A percentile compares a stretch with the other conserved stretches of the same genome.
phyloP scores from a whole-genome alignment of 1,284 basidiomycete species.

The Ustanciosporium gigantosporum region DNA sequence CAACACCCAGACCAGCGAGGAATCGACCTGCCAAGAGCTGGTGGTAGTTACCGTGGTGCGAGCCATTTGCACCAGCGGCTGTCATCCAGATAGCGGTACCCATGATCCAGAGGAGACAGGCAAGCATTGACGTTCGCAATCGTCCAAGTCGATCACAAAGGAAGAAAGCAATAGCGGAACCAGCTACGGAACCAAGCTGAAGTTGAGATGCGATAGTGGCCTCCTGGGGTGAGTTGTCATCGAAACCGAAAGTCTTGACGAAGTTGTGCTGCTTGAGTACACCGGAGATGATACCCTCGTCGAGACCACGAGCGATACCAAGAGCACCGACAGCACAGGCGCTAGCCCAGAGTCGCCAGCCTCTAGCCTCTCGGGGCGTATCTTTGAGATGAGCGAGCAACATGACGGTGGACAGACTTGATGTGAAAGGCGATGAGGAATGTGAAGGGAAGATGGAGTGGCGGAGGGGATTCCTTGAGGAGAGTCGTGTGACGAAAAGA shows the following conservation, averaged over 20 bases:
- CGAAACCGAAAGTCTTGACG: constrained; percentile 29
- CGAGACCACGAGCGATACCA: constrained; percentile 42
- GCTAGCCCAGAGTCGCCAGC: constrained; percentile 32
- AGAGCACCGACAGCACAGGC: constrained; percentile 35
- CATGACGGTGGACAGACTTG: constrained; percentile 10
- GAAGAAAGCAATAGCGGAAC: constrained; percentile 46
- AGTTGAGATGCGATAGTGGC: constrained; percentile 41
- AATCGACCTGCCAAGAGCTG: constrained; percentile 45
- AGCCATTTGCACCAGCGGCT: constrained; percentile 19
- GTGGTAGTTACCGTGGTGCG: constrained; percentile 27
- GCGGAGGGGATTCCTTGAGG: too few species aligned
- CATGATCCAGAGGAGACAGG: constrained; percentile 43
- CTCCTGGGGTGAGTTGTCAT: constrained; percentile 33
- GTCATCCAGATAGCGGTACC: constrained; percentile 48
- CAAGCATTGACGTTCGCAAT: constrained; percentile 34
- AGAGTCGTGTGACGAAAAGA: too few species aligned
- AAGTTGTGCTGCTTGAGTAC: constrained; percentile 32
- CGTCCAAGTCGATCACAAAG: constrained; percentile 41
- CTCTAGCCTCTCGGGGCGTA: constrained; percentile 31
- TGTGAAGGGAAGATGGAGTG: too few species aligned
- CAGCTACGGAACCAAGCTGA: constrained; percentile 38
- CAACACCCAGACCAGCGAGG: constrained; percentile 44
- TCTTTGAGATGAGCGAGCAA: constrained; percentile 32
- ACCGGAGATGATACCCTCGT: constrained; percentile 44
- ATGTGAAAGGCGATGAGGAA: too few species aligned